Conservation (phyloP, 179 eudicot genomes). For the Beta corolliflora region DNA sequence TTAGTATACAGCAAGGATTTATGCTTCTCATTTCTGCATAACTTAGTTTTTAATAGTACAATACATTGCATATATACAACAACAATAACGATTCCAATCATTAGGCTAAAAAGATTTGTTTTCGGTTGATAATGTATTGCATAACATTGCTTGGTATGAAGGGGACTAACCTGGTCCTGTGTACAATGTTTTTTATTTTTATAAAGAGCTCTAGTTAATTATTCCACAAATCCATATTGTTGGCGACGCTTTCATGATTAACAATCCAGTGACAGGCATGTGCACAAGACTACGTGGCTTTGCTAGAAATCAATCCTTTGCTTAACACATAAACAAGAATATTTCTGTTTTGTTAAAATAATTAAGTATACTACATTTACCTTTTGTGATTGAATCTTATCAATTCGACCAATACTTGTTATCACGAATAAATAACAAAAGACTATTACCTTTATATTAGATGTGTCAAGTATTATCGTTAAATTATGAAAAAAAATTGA, state of each 20-base stretch:
- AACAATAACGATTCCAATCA: constrained; percentile 4
- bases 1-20: constrained; percentile 32
- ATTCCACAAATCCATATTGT: constrained; percentile 14
- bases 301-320: constrained; percentile 29
- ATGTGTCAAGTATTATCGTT: too few relatives aligned
- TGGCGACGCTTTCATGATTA: constrained; percentile 22
- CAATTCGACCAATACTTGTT: too few relatives aligned
- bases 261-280: constrained; percentile 25
- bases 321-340: constrained; percentile 24
- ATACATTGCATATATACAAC: constrained; percentile 2
- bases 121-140: constrained; percentile 21
- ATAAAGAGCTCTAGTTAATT: not conserved
- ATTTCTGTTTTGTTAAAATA: not conserved
- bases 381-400: too few relatives aligned
- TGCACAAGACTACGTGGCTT: constrained; percentile 35
- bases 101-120: constrained; percentile 21
- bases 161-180: constrained; percentile 44
- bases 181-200: constrained; percentile 2
- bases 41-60: not conserved
- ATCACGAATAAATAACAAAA: too few relatives aligned
- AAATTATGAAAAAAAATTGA: too few relatives aligned
- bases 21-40: constrained; percentile 28
- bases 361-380: too few relatives aligned
- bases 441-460: too few relatives aligned
- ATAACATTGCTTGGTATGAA: constrained; percentile 38